Base-by-base conservation (phyloP, 2,329 filamentous ascomycete species). In the Allantophomopsis lycopodina region DNA sequence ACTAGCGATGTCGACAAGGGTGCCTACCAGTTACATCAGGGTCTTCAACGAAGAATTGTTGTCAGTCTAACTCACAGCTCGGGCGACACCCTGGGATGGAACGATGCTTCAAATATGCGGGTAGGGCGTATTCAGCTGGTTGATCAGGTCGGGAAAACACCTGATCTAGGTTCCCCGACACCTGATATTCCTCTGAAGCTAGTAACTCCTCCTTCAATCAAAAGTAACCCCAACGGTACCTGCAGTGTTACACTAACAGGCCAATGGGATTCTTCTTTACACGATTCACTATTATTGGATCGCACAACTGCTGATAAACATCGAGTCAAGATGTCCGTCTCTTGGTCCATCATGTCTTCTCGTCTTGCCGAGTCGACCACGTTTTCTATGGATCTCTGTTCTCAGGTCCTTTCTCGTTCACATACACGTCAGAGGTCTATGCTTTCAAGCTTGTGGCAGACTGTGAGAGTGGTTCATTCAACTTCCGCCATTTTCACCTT, bases 251-350 rank as follows among this genome's bases (percentile, higher is more conserved):
- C 81, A 1, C 69, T 96, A 34, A 72, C 82, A n/a, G 87, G 83
- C 1, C 88, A 96, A 54, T 98, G 91, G 91, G 91, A 98, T 56
- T 95, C 89, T 0, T 94, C 87, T 52, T 69, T 91, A 48, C 91
- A 98, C 59, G 79, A 78, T 46, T 95, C 91, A 5, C 66, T 94
- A n/a, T 69, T 96, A 12, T 74, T 98, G n/a, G 88, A 98, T 59
- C 79, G 89, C 18, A 81, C 85, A 1, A 96, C 91, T 2, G 76
- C 84, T n/a, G 88, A 95, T 43, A 91, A 87, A 55, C 88, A 91
- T 58, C 81, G 83, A 34, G 83, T 98, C 15, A 88, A 94, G 58
- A 79, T 95, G 61, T 79, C 82, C 0, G 65, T 96, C 10, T 73
- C 76, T 13, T 96, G 89, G 85, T 83, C 94, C 50, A 76, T 96